phyloP scores from a whole-genome alignment of 2,329 filamentous ascomycete genomes.

The Pestalotiopsis sp. region DNA sequence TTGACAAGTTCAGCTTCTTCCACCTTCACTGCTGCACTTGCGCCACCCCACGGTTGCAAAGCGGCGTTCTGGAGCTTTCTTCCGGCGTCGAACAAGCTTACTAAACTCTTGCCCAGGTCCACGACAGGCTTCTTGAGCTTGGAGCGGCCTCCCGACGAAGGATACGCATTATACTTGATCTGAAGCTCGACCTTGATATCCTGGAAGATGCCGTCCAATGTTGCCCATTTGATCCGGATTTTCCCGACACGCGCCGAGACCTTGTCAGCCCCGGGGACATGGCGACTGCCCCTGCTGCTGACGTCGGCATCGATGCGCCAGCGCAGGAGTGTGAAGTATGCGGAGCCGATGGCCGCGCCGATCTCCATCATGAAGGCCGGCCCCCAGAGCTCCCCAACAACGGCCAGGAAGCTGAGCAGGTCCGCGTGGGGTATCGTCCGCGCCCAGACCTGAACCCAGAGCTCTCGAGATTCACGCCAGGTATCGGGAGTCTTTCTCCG shows the following conservation, averaged over 20 bases:
- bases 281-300: background rate
- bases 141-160: too few species aligned
- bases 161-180: too few species aligned
- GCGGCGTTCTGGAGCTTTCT: background rate
- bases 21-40: background rate
- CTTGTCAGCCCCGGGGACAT: background rate
- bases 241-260: background rate
- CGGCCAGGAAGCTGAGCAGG: background rate
- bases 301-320: background rate
- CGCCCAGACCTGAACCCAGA: background rate
- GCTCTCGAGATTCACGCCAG: background rate
- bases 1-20: slow-evolving; percentile 2
- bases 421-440: background rate
- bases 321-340: background rate
- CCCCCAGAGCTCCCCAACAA: background rate
- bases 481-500: background rate
- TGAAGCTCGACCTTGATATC: background rate
- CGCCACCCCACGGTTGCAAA: background rate
- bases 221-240: background rate
- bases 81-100: background rate
- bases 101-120: background rate
- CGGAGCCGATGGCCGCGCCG: background rate
- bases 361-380: background rate
- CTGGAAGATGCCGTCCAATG: background rate
- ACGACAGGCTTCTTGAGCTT: background rate